Evolutionary conservation across 2,329 filamentous ascomycete genomes (phyloP).

Genomic region (Sclerotinia glacialis): DNA sequence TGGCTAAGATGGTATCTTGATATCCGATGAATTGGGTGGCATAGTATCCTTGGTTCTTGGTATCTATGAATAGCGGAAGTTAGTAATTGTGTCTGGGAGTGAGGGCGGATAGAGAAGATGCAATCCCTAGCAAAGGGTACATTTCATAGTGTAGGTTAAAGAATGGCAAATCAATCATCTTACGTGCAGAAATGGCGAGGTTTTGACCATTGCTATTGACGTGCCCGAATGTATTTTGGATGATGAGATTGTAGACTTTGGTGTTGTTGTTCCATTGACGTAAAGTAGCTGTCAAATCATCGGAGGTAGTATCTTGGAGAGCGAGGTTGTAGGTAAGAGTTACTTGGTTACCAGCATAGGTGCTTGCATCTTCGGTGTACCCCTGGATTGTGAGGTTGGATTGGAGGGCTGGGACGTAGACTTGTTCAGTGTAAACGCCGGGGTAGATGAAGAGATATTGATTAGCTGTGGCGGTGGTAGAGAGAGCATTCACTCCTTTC

Average conservation of each 20-base stretch:
- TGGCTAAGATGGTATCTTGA: conserved; percentile 53
- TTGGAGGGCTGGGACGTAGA: conserved; percentile 49
- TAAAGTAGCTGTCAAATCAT: conserved; percentile 41
- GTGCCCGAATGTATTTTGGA: conserved; percentile 38
- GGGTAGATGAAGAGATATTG: conserved; percentile 55
- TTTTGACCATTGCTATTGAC: conserved; percentile 47
- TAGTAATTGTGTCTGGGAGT: conserved; percentile 50
- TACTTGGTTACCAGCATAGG: conserved; percentile 51
- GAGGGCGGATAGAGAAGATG: conserved; percentile 19
- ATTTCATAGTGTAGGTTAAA: background rate
- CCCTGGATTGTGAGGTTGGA: conserved; percentile 54
- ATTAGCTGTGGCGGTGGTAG: conserved; percentile 43
- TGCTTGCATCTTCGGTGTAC: conserved; percentile 47
- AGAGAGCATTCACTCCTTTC: conserved; percentile 41
- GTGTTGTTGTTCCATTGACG: conserved; percentile 45
- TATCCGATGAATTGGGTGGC: conserved; percentile 52
- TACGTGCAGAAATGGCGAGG: conserved; percentile 50
- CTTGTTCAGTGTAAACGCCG: conserved; percentile 57
- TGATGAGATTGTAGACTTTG: conserved; percentile 59
- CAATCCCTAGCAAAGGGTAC: background rate
- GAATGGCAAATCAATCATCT: background rate
- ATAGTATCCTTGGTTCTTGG: conserved; percentile 55
- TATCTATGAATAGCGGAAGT: conserved; percentile 51
- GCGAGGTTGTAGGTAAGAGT: conserved; percentile 44
- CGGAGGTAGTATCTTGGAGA: conserved; percentile 44